These are phyloP conservation scores for Alternaria infectoria DNA, from an alignment of 2,329 filamentous ascomycete species.

Conservation along the genomic window DNA sequence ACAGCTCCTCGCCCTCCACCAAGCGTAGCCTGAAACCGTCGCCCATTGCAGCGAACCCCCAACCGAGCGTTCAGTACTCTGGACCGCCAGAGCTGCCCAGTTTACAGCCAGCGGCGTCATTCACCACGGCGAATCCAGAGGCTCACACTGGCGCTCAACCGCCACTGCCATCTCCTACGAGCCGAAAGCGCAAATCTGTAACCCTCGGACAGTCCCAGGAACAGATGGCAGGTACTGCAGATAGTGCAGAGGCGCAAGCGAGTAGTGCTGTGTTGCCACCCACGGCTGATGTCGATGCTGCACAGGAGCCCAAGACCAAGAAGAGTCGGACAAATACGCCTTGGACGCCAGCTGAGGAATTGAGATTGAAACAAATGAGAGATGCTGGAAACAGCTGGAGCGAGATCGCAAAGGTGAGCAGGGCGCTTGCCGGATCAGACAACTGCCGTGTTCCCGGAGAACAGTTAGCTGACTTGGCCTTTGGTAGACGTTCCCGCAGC, in stretches of 20 bases:
- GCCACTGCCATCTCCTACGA: conserved; percentile 29
- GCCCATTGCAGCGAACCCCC: conserved; percentile 44
- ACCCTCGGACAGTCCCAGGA: conserved; percentile 32
- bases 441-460: background rate
- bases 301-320: conserved; percentile 64
- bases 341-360: conserved; percentile 94
- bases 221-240: conserved; percentile 29
- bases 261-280: conserved; percentile 32
- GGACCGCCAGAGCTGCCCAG: conserved; percentile 33
- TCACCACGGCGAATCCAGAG: conserved; percentile 33
- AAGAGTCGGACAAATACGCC: conserved; percentile 98
- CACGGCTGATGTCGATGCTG: conserved; percentile 28
- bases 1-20: conserved; percentile 51
- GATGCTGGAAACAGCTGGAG: conserved; percentile 95
- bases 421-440: background rate
- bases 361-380: conserved; percentile 90
- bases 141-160: conserved; percentile 27
- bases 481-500: conserved; percentile 80
- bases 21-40: conserved; percentile 54
- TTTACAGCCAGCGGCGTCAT: conserved; percentile 35
- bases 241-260: conserved; percentile 21
- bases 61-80: conserved; percentile 27
- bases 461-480: conserved; percentile 25
- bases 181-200: conserved; percentile 46
- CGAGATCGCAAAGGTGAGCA: conserved; percentile 88